Evolutionary conservation across 176 grass and related monocot genomes (phyloP), one percentile per base, ranked within the genome.

Genomic region (Avena eriantha): DNA sequence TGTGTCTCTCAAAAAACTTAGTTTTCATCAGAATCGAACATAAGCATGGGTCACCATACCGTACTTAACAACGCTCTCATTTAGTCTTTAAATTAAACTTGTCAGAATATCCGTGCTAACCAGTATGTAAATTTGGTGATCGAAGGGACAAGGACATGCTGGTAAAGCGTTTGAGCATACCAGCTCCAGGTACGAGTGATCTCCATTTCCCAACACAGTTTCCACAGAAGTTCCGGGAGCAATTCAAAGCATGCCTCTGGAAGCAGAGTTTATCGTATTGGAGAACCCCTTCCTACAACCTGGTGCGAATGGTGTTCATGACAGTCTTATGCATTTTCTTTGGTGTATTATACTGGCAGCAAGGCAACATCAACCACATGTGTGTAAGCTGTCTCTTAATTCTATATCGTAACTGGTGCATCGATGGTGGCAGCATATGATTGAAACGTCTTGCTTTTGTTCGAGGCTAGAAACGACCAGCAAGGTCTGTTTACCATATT

Each of bases 401-500:
- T 68, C 65, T 80, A 24, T 66, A 56, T 86, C 53, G 34, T 35
- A 53, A 47, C 22, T 80, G 26, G 46, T 76, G 12, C 22, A 85
- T 57, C 10, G 21, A 49, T 7, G n/a, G 55, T 2, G 4, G 77
- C 8, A 47, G 79, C 15, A 68, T 69, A 35, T 22, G 43, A 69
- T 14, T 56, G 15, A 53, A 71, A 7, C 18, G 66, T 34, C 39
- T 78, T 82, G 35, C 29, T 92, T 58, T 60, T 36, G 36, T 69
- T 70, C 18, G 26, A 69, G 43, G 35, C 10, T 31, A 88, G 81
- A 88, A 84, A 84, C 21, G 67, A 89, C 33, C 90, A 92, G n/a
- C 95, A 94, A 94, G 76, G 90, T 86, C 22, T 94, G 17, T 94
- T 97, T 82, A 97, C 91, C 46, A 94, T 97, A 36, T 70, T 97